Conservation (phyloP, 306 rosid species). For the Cercis canadensis region DNA sequence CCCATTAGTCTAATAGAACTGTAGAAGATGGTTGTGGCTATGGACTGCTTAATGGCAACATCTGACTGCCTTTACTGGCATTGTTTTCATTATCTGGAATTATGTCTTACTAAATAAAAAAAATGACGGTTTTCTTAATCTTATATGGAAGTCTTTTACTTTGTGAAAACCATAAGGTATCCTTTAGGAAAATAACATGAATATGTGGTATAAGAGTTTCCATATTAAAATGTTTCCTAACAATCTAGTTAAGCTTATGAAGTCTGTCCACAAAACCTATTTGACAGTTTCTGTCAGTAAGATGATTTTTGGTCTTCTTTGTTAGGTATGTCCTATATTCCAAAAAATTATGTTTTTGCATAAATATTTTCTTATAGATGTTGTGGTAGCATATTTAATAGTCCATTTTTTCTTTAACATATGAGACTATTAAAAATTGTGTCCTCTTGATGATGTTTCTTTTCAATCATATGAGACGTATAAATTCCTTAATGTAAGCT, state of each 20-base stretch:
- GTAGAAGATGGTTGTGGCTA: slow-evolving; percentile 28
- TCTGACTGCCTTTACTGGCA: neutral
- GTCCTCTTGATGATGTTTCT: slow-evolving; percentile 14
- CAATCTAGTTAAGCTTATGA: neutral
- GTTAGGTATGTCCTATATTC: neutral
- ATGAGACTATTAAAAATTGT: slow-evolving; percentile 2
- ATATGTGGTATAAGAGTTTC: slow-evolving; percentile 7
- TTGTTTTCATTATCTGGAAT: slow-evolving; percentile 23
- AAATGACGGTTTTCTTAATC: neutral
- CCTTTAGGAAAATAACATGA: slow-evolving; percentile 26
- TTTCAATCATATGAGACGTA: slow-evolving; percentile 21
- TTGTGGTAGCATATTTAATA: neutral
- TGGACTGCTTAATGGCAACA: slow-evolving; percentile 3
- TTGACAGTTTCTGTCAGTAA: neutral
- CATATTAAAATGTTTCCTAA: slow-evolving; percentile 1
- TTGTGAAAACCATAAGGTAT: slow-evolving; percentile 13
- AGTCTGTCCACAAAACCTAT: slow-evolving; percentile 19
- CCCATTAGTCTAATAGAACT: neutral
- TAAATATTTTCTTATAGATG: neutral
- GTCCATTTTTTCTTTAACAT: slow-evolving; percentile 6
- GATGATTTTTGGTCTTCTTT: slow-evolving; percentile 2
- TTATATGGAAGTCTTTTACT: slow-evolving; percentile 5
- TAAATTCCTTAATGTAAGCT: slow-evolving; percentile 33
- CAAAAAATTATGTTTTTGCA: neutral
- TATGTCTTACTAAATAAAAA: slow-evolving; percentile 7